Percentiles rank a stretch among this genome's conserved stretches.
Conservation (phyloP, 1,284 basidiomycete species). For the Ganoderma leucocontextum region DNA sequence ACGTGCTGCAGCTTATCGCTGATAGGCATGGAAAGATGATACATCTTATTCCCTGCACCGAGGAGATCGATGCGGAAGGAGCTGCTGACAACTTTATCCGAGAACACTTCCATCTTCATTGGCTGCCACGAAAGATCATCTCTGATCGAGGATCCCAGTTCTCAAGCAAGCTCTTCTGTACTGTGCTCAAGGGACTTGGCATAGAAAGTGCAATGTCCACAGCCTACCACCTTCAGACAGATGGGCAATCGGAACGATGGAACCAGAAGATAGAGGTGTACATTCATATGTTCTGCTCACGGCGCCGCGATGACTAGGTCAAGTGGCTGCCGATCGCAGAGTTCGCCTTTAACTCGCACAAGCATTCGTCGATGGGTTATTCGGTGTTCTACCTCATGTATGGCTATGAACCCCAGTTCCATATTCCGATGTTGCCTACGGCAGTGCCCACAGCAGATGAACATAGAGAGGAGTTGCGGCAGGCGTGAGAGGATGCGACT, state of each 20-base stretch:
- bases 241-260: constrained; percentile 43
- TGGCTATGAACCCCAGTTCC: not conserved
- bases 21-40: constrained; percentile 20
- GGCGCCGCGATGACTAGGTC: constrained; percentile 10
- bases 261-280: constrained; percentile 42
- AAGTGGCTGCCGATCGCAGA: constrained; percentile 8
- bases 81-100: constrained; percentile 13
- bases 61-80: constrained; percentile 24
- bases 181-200: constrained; percentile 18
- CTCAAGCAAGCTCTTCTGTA: constrained; percentile 23
- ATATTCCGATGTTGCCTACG: not conserved
- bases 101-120: constrained; percentile 32
- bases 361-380: not conserved
- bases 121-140: constrained; percentile 43
- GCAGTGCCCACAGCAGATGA: not conserved
- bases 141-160: constrained; percentile 49
- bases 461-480: too few relatives aligned
- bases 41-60: constrained; percentile 12
- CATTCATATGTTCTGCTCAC: constrained; percentile 24
- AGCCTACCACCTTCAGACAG: constrained; percentile 41
- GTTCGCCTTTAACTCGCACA: not conserved
- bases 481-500: too few relatives aligned
- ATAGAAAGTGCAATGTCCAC: constrained; percentile 30
- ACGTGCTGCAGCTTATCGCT: constrained; percentile 33
- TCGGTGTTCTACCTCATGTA: not conserved